A percentile compares a stretch with the other conserved stretches of the same genome.
Evolutionary conservation across 768 basidiomycete species (phyloP).

Genomic region (Scleroderma citrinum): DNA sequence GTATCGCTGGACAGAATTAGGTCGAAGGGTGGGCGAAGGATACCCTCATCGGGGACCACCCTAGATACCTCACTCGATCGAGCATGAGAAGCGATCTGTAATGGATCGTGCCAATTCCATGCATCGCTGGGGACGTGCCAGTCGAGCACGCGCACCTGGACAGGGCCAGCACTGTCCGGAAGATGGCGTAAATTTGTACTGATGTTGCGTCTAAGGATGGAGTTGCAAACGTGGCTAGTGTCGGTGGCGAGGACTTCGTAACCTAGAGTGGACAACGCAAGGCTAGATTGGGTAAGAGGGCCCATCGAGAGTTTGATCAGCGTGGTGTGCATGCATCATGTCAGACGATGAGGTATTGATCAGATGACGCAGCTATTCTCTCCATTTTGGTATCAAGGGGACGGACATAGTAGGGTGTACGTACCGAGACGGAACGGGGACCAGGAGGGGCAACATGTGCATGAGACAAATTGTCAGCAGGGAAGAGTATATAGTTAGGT

Average conservation of each 20-base stretch:
- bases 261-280: constrained; percentile 61
- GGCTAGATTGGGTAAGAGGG: constrained; percentile 30
- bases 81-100: constrained; percentile 31
- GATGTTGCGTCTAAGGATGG: constrained; percentile 63
- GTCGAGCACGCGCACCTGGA: constrained; percentile 63
- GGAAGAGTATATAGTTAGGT: neutral
- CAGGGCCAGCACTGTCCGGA: constrained; percentile 34
- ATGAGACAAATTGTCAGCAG: neutral
- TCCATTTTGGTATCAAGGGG: neutral
- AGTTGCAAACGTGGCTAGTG: constrained; percentile 51
- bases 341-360: neutral
- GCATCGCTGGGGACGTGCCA: constrained; percentile 53
- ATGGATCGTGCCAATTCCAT: constrained; percentile 47
- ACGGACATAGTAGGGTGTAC: neutral
- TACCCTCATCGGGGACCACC: constrained; percentile 2
- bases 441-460: too few species aligned
- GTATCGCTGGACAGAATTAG: constrained; percentile 83
- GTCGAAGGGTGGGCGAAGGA: constrained; percentile 57
- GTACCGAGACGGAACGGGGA: too few species aligned
- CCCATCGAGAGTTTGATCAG: neutral
- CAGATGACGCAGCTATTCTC: neutral
- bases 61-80: constrained; percentile 12
- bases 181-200: constrained; percentile 35
- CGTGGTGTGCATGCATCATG: neutral
- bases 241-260: constrained; percentile 80